Evolutionary conservation across 345 rosid genomes (phyloP).

Genomic region (Eucalyptus erythrocorys): DNA sequence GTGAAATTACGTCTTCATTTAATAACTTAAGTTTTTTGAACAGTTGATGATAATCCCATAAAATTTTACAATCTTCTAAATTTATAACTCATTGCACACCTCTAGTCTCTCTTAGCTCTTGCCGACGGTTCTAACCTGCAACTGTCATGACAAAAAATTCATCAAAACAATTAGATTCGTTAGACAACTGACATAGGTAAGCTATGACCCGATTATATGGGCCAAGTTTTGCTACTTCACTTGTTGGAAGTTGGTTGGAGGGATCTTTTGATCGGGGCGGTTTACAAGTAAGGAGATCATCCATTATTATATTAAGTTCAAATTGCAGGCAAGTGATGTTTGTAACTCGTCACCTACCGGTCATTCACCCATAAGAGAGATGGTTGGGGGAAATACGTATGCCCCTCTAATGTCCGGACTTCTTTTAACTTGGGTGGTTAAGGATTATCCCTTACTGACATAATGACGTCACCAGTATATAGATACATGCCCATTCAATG

Average conservation of each 20-base stretch:
- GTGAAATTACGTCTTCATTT: no score
- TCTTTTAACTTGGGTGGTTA: neutral
- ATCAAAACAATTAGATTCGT: neutral
- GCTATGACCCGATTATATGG: neutral
- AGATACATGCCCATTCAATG: neutral
- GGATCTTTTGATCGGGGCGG: neutral
- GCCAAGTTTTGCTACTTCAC: neutral
- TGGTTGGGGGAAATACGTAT: neutral
- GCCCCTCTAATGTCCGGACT: neutral
- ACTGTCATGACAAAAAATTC: no score
- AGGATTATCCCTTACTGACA: neutral
- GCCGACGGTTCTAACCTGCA: neutral
- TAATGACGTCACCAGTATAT: accelerated
- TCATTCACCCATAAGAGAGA: neutral
- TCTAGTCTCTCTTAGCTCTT: neutral
- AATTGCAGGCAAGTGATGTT: neutral
- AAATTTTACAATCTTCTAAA: neutral
- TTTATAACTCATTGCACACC: no score
- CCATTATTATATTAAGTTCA: neutral
- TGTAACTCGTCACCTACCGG: neutral
- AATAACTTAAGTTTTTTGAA: no score
- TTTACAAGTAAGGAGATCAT: neutral
- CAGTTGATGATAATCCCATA: accelerated
- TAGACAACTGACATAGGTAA: neutral
- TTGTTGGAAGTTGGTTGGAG: neutral